Evolutionary conservation across 1,284 basidiomycete species (phyloP).

Genomic region (Phaffia rhodozyma): DNA sequence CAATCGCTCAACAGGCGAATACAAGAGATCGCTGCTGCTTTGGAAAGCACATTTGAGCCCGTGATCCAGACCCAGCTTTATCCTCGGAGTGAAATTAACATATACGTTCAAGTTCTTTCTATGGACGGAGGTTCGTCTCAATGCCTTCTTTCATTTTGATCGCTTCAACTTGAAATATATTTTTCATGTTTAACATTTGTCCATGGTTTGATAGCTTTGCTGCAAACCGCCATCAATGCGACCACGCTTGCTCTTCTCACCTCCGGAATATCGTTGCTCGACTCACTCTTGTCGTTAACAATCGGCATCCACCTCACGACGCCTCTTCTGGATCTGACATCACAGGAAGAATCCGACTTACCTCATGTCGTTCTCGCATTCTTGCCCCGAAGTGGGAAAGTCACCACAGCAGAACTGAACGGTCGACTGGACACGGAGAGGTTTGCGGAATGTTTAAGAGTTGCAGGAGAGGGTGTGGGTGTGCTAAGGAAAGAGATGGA

Average conservation of each 20-base stretch:
- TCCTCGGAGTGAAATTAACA: slow-evolving; percentile 86
- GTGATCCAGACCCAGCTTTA: slow-evolving; percentile 83
- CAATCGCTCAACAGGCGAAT: slow-evolving; percentile 50
- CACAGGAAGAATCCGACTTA: slow-evolving; percentile 78
- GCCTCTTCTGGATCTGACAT: slow-evolving; percentile 72
- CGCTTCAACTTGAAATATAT: not conserved
- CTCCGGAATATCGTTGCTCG: slow-evolving; percentile 79
- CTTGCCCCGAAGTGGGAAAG: slow-evolving; percentile 67
- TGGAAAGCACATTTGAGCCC: slow-evolving; percentile 91
- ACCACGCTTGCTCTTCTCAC: slow-evolving; percentile 81
- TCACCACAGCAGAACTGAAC: slow-evolving; percentile 84
- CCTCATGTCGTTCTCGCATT: slow-evolving; percentile 79
- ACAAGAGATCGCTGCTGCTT: slow-evolving; percentile 70
- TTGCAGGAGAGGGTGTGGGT: slow-evolving; percentile 64
- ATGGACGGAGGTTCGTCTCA: slow-evolving; percentile 59
- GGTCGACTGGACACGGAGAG: slow-evolving; percentile 85
- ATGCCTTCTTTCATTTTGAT: not conserved
- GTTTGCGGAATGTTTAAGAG: slow-evolving; percentile 73
- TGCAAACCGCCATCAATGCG: slow-evolving; percentile 90
- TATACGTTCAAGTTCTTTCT: slow-evolving; percentile 82
- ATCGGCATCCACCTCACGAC: slow-evolving; percentile 57
- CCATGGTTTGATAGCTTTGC: slow-evolving; percentile 43
- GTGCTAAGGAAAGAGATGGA: slow-evolving; percentile 80
- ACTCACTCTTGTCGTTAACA: slow-evolving; percentile 78
- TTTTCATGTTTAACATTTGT: not conserved